Conservation (phyloP, 208 protist genomes). For the Wallacemonas sp. region DNA sequence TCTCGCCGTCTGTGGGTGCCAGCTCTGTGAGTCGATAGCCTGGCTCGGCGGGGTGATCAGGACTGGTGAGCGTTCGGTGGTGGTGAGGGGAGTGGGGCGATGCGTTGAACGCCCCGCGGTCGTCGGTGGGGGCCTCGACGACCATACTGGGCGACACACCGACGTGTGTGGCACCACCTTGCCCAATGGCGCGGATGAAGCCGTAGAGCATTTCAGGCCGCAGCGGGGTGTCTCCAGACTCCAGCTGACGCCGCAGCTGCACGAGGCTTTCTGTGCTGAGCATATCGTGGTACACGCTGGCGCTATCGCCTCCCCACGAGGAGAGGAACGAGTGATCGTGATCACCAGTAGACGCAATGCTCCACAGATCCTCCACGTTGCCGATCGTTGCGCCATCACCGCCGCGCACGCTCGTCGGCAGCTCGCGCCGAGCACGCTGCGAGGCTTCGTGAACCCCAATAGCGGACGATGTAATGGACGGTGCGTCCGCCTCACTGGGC, state of each 20-base stretch:
- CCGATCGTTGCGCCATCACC: constrained; percentile 7
- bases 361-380: constrained; percentile 57
- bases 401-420: constrained; percentile 3
- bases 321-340: constrained; percentile 5
- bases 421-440: neutral
- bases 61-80: no score
- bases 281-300: constrained; percentile 15
- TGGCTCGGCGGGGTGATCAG: neutral
- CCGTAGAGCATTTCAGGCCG: constrained; percentile 52
- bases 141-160: constrained; percentile 30
- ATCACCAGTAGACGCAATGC: constrained; percentile 37
- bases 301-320: neutral
- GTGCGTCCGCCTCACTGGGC: constrained; percentile 29
- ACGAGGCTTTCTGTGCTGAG: constrained; percentile 51
- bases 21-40: neutral
- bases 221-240: constrained; percentile 50
- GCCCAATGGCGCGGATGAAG: constrained; percentile 29
- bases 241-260: constrained; percentile 55
- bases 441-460: neutral
- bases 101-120: constrained; percentile 9
- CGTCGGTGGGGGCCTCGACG: constrained; percentile 37
- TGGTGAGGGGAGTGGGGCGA: no score
- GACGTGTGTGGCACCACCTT: neutral
- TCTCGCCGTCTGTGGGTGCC: neutral
- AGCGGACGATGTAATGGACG: constrained; percentile 31